These are phyloP conservation scores for Ceratobasidium papillatum DNA, from an alignment of 1,284 basidiomycete species.

Conservation along the genomic window DNA sequence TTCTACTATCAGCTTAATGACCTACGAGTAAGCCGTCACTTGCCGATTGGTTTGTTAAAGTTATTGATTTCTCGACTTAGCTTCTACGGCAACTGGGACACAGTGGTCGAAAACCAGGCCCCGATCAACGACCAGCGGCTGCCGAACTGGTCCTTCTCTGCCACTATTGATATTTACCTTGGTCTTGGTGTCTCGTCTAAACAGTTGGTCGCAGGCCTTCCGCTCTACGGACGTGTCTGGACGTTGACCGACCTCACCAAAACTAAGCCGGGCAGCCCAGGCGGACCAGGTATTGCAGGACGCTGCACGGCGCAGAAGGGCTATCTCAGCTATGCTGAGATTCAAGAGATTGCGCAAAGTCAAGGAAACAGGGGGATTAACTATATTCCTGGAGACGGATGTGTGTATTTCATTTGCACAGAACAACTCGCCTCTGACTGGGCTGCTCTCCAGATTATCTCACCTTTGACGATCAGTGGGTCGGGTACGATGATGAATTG, in stretches of 20 bases:
- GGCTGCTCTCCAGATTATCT: not conserved
- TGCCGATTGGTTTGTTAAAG: not conserved
- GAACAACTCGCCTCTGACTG: no score
- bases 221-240: constrained; percentile 27
- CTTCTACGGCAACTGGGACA: constrained; percentile 35
- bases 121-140: constrained; percentile 8
- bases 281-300: constrained; percentile 15
- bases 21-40: not conserved
- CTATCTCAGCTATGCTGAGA: constrained; percentile 9
- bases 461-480: constrained; percentile 23
- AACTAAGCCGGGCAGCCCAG: constrained; percentile 16
- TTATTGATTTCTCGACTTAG: not conserved
- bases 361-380: not conserved
- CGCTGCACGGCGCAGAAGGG: constrained; percentile 21
- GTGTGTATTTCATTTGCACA: no score
- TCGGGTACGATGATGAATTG: constrained; percentile 12
- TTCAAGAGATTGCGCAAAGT: not conserved
- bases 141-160: constrained; percentile 8
- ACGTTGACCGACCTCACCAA: not conserved
- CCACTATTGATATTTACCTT: constrained; percentile 7
- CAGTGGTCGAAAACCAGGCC: constrained; percentile 14
- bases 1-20: not conserved
- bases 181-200: not conserved
- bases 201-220: constrained; percentile 14
- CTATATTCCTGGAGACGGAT: not conserved